Evolutionary conservation across 176 grass and related monocot genomes (phyloP).

Genomic region (Bothriochloa decipiens): DNA sequence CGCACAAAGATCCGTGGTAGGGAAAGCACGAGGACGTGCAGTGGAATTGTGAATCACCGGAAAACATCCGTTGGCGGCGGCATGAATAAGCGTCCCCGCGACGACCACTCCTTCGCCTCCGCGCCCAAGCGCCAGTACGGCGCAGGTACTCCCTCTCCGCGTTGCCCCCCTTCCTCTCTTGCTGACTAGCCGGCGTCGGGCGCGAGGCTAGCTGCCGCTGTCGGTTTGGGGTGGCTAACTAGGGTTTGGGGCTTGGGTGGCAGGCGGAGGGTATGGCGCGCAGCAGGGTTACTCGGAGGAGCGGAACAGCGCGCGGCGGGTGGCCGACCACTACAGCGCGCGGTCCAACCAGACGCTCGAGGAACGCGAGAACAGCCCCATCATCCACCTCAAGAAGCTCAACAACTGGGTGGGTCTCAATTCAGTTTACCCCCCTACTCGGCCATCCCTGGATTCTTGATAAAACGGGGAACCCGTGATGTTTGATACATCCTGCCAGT

Average conservation of each 20-base stretch:
- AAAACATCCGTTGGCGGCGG: not conserved
- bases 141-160: slow-evolving; percentile 35
- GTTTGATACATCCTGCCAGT: not conserved
- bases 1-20: not conserved
- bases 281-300: slow-evolving; percentile 56
- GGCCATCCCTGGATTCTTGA: not conserved
- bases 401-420: slow-evolving; percentile 85
- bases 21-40: not conserved
- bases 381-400: slow-evolving; percentile 99
- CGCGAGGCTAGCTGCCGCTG: not conserved
- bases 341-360: slow-evolving; percentile 97
- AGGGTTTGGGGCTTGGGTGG: slow-evolving; percentile 29
- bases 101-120: not conserved
- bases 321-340: slow-evolving; percentile 96
- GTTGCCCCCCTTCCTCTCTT: not conserved
- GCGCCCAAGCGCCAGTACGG: slow-evolving; percentile 50
- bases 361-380: slow-evolving; percentile 92
- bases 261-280: slow-evolving; percentile 36
- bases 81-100: no score
- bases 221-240: slow-evolving; percentile 23
- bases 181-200: not conserved
- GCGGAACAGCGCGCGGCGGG: slow-evolving; percentile 49
- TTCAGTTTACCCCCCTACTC: no score
- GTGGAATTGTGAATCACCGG: not conserved
- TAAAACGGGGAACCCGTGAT: not conserved